Evolutionary conservation across 1,284 basidiomycete species (phyloP), one percentile per base, ranked within the genome.

Genomic region (Lentinula novae-zelandiae): DNA sequence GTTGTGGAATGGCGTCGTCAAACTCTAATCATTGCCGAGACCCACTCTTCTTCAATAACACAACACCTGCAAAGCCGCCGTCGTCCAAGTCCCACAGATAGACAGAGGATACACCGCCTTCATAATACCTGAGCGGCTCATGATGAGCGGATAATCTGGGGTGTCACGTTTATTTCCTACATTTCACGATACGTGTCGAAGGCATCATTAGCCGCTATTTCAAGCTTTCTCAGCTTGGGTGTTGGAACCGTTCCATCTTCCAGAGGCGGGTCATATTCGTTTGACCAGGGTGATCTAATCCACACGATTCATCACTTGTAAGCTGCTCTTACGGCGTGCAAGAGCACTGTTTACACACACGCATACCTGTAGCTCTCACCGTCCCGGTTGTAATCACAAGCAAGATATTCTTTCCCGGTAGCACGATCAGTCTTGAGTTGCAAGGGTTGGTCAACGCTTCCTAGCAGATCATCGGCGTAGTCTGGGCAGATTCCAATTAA

Each of bases 21-120:
- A 27, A 33, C 33, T 50, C 27, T 3, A 4, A 27, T 52, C 34
- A 49, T 12, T 27, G 27, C 27, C 33, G 22, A 46, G 38, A 78
- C 91, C 67, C 65, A 96, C 96, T 83, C 79, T 99, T 99, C 82
- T 98, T 98, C 65, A 99, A 79, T 52, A 99, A 76, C 0, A 99
- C 96, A 0, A 97, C 97, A 9, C 97, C 97, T 4, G 97, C 97
- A 75, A 98, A 99, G 42, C 89, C 90, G 22, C 94, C 93, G 66
- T 97, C 95, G 61, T 98, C 96, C 20, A 96, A 81, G 71, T 99
- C 97, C 97, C 97, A 99, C 10, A 99, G 85, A 75, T 97, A 99
- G 15, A 97, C 96, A 17, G 92, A 95, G n/a, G 95, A 97, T 1
- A 94, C 88, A 4, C 97, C 97, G 5, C 96, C 95, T 74, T 98